Evolutionary conservation across 1,139 yeast genomes (phyloP), one percentile per base, ranked within the genome.

Genomic region (Sugiyamaella pinicola): DNA sequence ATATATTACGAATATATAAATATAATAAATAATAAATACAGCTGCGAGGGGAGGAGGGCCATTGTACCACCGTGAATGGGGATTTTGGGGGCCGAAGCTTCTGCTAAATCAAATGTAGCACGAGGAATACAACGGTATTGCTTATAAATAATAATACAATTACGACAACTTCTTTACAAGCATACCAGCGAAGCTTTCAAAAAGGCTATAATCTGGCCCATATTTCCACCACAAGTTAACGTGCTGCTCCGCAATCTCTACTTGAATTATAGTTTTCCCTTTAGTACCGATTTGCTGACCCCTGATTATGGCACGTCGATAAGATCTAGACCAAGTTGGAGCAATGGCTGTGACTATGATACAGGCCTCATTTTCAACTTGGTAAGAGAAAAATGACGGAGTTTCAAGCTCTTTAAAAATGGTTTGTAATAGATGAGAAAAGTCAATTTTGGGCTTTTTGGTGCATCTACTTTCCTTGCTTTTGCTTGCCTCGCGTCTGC

Each of bases 101-200:
- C n/a, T n/a, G n/a, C n/a, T n/a, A n/a, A n/a, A n/a, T n/a, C n/a
- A n/a, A n/a, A n/a, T n/a, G n/a, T n/a, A n/a, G n/a, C n/a, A n/a
- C n/a, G n/a, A n/a, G n/a, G n/a, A n/a, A n/a, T n/a, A n/a, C n/a
- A n/a, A n/a, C n/a, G n/a, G n/a, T n/a, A n/a, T n/a, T n/a, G n/a
- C n/a, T n/a, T 10, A 40, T 24, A 24, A 15, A 26, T 13, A 24
- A 24, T 33, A 7, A n/a, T 7, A n/a, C 18, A 7, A 12, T 7
- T 33, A 7, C 13, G 6, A 12, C 18, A 45, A 15, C 4, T 38
- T 46, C 4, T 12, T 45, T 3, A n/a, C 8, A 3, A 47, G 34
- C 45, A 47, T 47, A 4, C 51, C 51, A 8, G 17, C 29, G 19
- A 62, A 62, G 45, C 64, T 58, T 21, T 61, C 64, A 49, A 59